A percentile compares a stretch with the other conserved stretches of the same genome.
These are phyloP conservation scores for Hamigera avellanea DNA, from an alignment of 495 filamentous ascomycete genomes.

Conservation along the genomic window DNA sequence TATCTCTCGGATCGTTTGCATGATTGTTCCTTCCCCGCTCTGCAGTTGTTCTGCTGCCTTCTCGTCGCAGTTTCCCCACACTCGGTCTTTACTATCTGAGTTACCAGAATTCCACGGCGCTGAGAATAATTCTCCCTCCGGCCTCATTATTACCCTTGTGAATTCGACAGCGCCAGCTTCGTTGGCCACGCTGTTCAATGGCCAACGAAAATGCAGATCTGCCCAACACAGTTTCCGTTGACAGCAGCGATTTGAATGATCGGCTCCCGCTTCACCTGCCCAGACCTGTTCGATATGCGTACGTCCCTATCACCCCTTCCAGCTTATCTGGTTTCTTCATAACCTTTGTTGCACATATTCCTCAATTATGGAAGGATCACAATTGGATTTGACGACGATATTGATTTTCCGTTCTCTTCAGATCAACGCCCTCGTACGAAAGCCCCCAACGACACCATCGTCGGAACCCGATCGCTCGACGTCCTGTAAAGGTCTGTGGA, in stretches of 20 bases:
- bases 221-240: not conserved
- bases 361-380: too few relatives aligned
- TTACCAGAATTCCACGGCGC: too few relatives aligned
- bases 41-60: too few relatives aligned
- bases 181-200: conserved; percentile 10
- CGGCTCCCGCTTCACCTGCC: conserved; percentile 7
- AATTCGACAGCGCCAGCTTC: not conserved
- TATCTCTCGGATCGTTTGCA: too few relatives aligned
- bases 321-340: too few relatives aligned
- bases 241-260: not conserved
- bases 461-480: conserved; percentile 57
- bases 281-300: conserved; percentile 26
- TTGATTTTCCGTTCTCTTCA: conserved; percentile 7
- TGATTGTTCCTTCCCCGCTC: too few relatives aligned
- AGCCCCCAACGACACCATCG: conserved; percentile 67
- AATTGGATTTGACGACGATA: not conserved
- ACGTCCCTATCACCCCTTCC: too few relatives aligned
- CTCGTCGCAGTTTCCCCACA: too few relatives aligned
- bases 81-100: too few relatives aligned
- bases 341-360: too few relatives aligned
- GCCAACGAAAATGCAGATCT: conserved; percentile 11
- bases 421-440: conserved; percentile 42
- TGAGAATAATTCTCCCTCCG: too few relatives aligned
- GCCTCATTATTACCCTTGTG: too few relatives aligned
- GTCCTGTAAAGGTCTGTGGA: conserved; percentile 53